These are phyloP conservation scores for Trypanosomatidae sp. DNA, from an alignment of 208 protist genomes.

Conservation along the genomic window DNA sequence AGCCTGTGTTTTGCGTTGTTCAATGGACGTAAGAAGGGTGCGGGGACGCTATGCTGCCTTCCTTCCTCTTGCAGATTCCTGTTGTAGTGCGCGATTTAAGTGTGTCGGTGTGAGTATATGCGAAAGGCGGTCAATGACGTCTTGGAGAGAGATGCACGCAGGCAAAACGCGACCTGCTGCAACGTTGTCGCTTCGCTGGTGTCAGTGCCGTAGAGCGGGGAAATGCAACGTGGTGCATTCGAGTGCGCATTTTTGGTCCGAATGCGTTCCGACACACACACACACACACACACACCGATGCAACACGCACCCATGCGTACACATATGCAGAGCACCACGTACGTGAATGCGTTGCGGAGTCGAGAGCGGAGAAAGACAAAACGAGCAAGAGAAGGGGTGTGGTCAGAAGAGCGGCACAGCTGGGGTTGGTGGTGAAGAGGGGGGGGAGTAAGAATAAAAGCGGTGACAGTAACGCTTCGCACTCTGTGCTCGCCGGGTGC, in stretches of 20 bases:
- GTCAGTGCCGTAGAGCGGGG: neutral
- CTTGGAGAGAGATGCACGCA: neutral
- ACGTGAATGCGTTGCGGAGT: neutral
- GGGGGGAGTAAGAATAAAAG: neutral
- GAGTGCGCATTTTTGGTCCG: neutral
- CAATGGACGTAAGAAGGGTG: neutral
- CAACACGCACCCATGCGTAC: neutral
- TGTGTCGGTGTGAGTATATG: neutral
- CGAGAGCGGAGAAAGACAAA: constrained; percentile 8
- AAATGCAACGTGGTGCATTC: neutral
- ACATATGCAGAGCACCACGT: neutral
- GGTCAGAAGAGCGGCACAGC: neutral
- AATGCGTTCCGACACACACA: neutral
- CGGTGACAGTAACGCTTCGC: neutral
- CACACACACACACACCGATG: neutral
- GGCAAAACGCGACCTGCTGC: constrained; percentile 5
- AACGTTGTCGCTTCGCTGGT: neutral
- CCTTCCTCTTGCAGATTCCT: neutral
- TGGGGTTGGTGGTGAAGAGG: neutral
- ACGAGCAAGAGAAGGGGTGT: neutral
- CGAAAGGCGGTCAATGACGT: neutral
- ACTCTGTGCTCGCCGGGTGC: neutral
- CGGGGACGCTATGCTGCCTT: neutral
- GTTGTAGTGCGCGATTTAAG: neutral
- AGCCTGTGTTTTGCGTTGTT: neutral